Base-by-base conservation (phyloP, 2,329 filamentous ascomycete species). In the Cordyceps pruinosa region DNA sequence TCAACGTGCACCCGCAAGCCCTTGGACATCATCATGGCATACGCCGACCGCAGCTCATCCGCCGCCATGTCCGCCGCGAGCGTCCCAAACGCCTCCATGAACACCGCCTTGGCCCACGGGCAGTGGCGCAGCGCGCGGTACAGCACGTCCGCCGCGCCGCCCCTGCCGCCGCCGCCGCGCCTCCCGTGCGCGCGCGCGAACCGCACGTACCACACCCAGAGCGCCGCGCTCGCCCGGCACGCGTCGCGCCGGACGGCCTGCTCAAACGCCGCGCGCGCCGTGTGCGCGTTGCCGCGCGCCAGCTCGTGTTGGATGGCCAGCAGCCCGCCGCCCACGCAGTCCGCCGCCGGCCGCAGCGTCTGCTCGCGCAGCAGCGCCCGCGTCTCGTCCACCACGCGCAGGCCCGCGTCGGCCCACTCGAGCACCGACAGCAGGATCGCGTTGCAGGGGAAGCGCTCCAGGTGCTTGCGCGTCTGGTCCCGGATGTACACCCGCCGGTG, bases 361-460 rank as follows among this genome's bases (percentile, higher is more conserved):
- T 78, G 78, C 66, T 78, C 76, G 21, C 78, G 71, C 12, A 92
- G 73, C 9, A 89, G 72, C 6, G 80, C 76, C n/a, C 88, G 84
- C 21, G 95, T 82, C 19, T 89, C 87, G 63, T 95, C 89, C 60
- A 90, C 82, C 55, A 94, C 79, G 25, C 86, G 81, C 44, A 90
- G 82, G 8, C 86, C 82, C 2, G 83, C 77, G 66, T 93, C 86
- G 60, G 89, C 85, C 76, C 86, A 88, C n/a, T 85, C 80, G 61
- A 87, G 87, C 0, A 94, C 73, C 1, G 81, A 76, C 1, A 95
- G 77, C 60, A 97, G 86, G 6, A 90, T 77, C 1, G 84, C 88
- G 72, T 96, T 97, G 49, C 77, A 76, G 0, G 91, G 90, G 67
- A 91, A 96, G 7, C 73, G 67, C 0, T 65, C 64, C 23, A 94